Evolutionary conservation across 179 eudicot species (phyloP).

Genomic region (Pouteria campechiana): DNA sequence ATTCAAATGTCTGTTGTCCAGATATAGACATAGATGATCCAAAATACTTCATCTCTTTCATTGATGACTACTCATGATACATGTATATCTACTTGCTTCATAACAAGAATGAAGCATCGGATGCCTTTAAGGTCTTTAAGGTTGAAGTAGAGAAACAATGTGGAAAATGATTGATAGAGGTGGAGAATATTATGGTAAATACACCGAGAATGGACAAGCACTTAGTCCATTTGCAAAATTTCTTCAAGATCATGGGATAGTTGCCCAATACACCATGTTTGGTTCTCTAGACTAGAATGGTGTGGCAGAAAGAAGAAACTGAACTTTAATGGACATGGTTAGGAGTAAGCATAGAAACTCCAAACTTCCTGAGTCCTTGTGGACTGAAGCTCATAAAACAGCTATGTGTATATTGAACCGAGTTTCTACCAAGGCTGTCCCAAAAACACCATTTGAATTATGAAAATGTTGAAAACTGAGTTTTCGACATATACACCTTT

Average conservation of each 20-base stretch:
- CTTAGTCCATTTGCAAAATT: too few species aligned
- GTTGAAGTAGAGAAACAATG: neutral
- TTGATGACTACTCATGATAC: slow-evolving; percentile 5
- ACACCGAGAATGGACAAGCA: too few species aligned
- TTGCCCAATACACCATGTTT: too few species aligned
- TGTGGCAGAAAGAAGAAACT: neutral
- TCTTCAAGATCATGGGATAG: too few species aligned
- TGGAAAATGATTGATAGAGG: too few species aligned
- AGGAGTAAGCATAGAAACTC: neutral
- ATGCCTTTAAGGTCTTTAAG: neutral
- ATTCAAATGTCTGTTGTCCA: slow-evolving; percentile 1
- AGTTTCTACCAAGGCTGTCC: neutral
- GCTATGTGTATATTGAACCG: neutral
- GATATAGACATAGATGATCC: neutral
- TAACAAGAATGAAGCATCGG: neutral
- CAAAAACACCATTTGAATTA: too few species aligned
- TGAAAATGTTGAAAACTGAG: too few species aligned
- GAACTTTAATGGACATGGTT: neutral
- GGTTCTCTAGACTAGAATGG: neutral
- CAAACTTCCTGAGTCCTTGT: neutral
- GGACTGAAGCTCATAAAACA: neutral
- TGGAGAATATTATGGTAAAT: too few species aligned
- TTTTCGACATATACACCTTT: too few species aligned
- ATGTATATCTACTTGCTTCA: slow-evolving; percentile 7
- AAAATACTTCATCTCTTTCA: slow-evolving; percentile 3